These are phyloP conservation scores for Sarcomyxa edulis DNA, from an alignment of 768 basidiomycete genomes.

Conservation along the genomic window DNA sequence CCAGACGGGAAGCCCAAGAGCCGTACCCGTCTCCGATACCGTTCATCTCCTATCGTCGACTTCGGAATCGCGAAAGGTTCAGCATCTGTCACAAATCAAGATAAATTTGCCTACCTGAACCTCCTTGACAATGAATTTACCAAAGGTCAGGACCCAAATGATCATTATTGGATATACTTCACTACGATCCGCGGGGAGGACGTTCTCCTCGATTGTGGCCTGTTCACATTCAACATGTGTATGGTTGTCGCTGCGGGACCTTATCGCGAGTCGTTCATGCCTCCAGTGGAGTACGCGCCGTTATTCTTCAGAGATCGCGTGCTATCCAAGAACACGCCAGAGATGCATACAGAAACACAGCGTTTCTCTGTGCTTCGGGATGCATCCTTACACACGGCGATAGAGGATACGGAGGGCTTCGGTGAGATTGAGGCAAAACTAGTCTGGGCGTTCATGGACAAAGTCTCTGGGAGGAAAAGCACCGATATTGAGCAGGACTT, in stretches of 20 bases:
- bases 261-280: constrained; percentile 11
- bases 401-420: constrained; percentile 6
- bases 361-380: constrained; percentile 27
- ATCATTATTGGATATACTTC: constrained; percentile 50
- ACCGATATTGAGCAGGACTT: constrained; percentile 16
- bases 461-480: constrained; percentile 19
- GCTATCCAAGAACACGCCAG: constrained; percentile 9
- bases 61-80: constrained; percentile 37
- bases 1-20: constrained; percentile 14
- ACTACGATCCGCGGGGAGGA: constrained; percentile 35
- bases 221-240: constrained; percentile 40
- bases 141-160: constrained; percentile 34
- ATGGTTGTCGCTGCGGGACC: constrained; percentile 11
- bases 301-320: constrained; percentile 19
- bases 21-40: constrained; percentile 30
- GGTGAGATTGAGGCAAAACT: constrained; percentile 4
- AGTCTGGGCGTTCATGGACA: constrained; percentile 23
- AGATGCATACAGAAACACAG: constrained; percentile 9
- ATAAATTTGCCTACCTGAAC: constrained; percentile 30
- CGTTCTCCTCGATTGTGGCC: constrained; percentile 31
- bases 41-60: constrained; percentile 35
- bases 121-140: constrained; percentile 15
- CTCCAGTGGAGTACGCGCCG: constrained; percentile 13
- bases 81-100: constrained; percentile 25
- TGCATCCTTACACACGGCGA: constrained; percentile 13